Conservation (phyloP, 2,329 filamentous ascomycete species). For the Cercospora beticola region DNA sequence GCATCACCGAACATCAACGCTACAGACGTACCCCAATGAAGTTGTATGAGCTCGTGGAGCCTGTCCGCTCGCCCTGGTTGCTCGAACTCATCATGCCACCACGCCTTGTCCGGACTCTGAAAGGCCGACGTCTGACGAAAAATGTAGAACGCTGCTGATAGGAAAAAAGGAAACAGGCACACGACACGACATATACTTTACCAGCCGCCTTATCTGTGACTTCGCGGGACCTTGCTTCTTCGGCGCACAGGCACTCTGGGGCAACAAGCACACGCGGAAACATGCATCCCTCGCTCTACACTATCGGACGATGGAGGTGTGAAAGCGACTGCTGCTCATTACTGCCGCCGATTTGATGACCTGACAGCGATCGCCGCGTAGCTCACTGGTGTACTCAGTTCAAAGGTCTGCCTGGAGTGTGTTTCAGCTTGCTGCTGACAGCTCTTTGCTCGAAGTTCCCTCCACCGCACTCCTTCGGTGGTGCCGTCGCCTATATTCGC, state of each 20-base stretch:
- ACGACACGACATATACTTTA: background rate
- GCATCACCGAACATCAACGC: background rate
- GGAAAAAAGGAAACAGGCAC: background rate
- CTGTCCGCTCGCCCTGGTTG: background rate
- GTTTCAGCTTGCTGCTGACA: background rate
- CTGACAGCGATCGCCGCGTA: background rate
- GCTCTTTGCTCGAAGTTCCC: background rate
- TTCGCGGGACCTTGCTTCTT: background rate
- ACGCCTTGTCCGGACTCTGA: background rate
- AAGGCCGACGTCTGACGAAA: background rate
- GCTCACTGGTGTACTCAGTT: background rate
- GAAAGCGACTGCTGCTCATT: background rate
- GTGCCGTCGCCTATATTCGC: background rate
- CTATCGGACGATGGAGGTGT: background rate
- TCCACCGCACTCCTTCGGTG: background rate
- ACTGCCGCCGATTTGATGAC: background rate
- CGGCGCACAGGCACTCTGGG: background rate
- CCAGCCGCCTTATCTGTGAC: background rate
- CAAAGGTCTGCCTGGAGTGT: background rate
- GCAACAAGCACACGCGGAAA: background rate
- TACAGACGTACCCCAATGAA: conserved; percentile 1
- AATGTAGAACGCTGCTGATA: background rate
- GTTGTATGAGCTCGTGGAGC: background rate
- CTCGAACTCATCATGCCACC: background rate
- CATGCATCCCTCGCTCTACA: background rate